Conservation (phyloP, 2,329 filamentous ascomycete genomes). For the Verticillium alfalfae region DNA sequence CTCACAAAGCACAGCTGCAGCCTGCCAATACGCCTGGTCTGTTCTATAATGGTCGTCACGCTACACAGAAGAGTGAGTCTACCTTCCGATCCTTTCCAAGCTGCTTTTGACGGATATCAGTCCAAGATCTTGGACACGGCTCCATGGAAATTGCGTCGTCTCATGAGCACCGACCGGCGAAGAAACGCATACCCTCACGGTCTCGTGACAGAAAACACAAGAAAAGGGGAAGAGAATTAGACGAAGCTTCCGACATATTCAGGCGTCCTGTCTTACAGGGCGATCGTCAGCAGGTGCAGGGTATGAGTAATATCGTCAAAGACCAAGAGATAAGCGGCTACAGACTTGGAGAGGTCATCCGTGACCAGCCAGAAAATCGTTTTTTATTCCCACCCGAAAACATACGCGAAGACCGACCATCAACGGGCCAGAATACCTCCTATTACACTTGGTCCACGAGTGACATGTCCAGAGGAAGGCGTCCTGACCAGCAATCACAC, state of each 20-base stretch:
- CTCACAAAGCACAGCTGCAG: conserved; percentile 22
- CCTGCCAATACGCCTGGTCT: conserved; percentile 31
- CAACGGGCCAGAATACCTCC: conserved; percentile 9
- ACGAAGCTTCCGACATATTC: conserved; percentile 12
- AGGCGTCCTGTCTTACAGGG: too few relatives aligned
- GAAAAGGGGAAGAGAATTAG: conserved; percentile 24
- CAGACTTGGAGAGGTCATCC: not conserved
- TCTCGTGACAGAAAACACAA: conserved; percentile 14
- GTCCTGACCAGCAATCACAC: not conserved
- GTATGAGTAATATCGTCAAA: not conserved
- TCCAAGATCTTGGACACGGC: conserved; percentile 7
- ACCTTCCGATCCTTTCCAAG: too few relatives aligned
- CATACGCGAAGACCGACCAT: not conserved
- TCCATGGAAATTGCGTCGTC: conserved; percentile 10
- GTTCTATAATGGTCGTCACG: conserved; percentile 33
- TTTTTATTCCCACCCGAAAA: not conserved
- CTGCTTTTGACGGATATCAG: not conserved
- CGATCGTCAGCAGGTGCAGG: too few relatives aligned
- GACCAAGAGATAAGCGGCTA: not conserved
- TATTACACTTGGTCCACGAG: conserved; percentile 17
- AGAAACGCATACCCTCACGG: conserved; percentile 9
- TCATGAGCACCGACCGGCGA: not conserved
- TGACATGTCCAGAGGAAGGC: not conserved
- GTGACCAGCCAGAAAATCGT: not conserved
- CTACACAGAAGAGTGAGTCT: conserved; percentile 19